Conservation (phyloP, 768 basidiomycete species). For the Leccinum longicurvipes region DNA sequence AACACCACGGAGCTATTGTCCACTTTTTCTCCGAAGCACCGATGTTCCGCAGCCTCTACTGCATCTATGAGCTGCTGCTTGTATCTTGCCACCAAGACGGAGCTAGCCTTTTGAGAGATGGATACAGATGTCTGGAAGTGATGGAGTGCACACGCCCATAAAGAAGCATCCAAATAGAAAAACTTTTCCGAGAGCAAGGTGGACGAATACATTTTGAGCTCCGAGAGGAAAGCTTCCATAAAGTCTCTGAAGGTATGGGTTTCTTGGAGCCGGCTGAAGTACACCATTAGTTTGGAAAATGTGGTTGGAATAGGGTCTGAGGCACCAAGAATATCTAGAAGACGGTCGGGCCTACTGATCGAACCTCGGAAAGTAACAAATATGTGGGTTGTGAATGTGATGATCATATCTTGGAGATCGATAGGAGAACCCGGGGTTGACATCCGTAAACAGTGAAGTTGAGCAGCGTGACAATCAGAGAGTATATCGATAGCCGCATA, state of each 20-base stretch:
- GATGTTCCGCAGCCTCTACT: constrained; percentile 51
- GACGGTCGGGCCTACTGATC: background rate
- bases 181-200: constrained; percentile 35
- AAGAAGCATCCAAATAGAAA: constrained; percentile 44
- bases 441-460: constrained; percentile 16
- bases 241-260: constrained; percentile 7
- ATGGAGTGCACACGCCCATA: constrained; percentile 50
- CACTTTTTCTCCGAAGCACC: constrained; percentile 37
- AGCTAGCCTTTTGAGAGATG: constrained; percentile 18
- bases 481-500: constrained; percentile 25
- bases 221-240: constrained; percentile 24
- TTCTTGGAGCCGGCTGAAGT: constrained; percentile 15
- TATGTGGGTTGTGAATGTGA: constrained; percentile 20
- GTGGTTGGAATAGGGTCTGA: constrained; percentile 30
- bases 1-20: constrained; percentile 15
- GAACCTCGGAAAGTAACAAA: constrained; percentile 12
- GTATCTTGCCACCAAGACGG: constrained; percentile 31
- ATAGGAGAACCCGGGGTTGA: constrained; percentile 2
- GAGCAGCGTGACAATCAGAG: constrained; percentile 17
- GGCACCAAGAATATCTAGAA: constrained; percentile 27
- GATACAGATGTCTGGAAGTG: constrained; percentile 39
- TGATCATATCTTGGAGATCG: constrained; percentile 26
- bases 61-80: constrained; percentile 41
- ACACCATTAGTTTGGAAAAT: constrained; percentile 28
- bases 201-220: constrained; percentile 24